A percentile compares a stretch with the other conserved stretches of the same genome.
These are phyloP conservation scores for Didymella exigua DNA, from an alignment of 2,329 filamentous ascomycete genomes.

Conservation along the genomic window DNA sequence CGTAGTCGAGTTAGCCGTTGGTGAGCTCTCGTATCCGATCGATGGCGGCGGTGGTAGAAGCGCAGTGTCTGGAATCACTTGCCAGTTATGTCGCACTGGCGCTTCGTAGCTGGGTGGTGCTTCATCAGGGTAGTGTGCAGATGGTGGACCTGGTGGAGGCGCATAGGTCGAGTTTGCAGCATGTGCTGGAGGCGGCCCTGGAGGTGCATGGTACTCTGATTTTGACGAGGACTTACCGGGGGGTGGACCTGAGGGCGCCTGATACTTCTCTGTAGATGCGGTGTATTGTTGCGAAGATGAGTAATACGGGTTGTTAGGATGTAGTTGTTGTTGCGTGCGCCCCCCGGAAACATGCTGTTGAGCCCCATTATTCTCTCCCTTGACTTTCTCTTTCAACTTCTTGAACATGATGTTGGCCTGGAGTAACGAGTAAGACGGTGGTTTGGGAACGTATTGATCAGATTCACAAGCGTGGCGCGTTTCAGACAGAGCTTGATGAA, in stretches of 20 bases:
- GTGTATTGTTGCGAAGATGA: conserved; percentile 18
- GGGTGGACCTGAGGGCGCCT: conserved; percentile 40
- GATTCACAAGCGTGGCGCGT: not conserved
- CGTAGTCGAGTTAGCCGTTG: conserved; percentile 71
- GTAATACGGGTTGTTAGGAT: conserved; percentile 36
- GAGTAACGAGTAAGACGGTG: not conserved
- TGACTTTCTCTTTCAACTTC: conserved; percentile 45
- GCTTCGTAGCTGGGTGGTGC: conserved; percentile 50
- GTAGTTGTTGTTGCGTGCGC: conserved; percentile 29
- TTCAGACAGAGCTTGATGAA: not conserved
- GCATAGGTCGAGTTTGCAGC: conserved; percentile 19
- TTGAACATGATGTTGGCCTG: conserved; percentile 38
- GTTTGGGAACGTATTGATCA: not conserved
- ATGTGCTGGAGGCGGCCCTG: conserved; percentile 27
- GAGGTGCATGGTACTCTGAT: conserved; percentile 22
- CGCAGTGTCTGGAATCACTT: conserved; percentile 72
- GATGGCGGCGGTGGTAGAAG: conserved; percentile 75
- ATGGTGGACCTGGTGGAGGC: conserved; percentile 39
- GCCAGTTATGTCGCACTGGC: conserved; percentile 73
- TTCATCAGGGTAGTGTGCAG: conserved; percentile 37
- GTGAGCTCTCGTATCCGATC: conserved; percentile 68
- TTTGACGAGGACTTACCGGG: conserved; percentile 27
- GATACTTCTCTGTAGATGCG: conserved; percentile 33
- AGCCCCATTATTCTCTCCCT: conserved; percentile 29
- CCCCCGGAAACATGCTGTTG: conserved; percentile 10